phyloP scores from a whole-genome alignment of 2,329 filamentous ascomycete species.

The Fusarium incarnatum region DNA sequence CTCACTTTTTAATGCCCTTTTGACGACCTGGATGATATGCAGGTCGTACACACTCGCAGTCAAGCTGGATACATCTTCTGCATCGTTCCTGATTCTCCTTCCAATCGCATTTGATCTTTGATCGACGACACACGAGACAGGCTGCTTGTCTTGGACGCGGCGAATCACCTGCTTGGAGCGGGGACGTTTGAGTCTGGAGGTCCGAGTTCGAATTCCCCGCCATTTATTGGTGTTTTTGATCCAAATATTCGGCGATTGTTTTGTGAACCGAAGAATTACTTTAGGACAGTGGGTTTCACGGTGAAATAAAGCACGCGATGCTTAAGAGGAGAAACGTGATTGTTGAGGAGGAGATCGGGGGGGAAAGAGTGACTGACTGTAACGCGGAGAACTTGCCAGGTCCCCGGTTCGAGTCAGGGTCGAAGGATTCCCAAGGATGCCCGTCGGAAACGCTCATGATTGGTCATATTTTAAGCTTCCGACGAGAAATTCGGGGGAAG shows the following conservation, averaged over 20 bases:
- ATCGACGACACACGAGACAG: constrained; percentile 72
- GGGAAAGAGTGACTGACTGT: not conserved
- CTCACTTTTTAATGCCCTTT: constrained; percentile 81
- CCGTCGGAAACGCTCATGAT: constrained; percentile 22
- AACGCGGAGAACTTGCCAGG: not conserved
- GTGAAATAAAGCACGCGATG: constrained; percentile 27
- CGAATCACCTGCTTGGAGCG: constrained; percentile 42
- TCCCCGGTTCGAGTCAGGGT: constrained; percentile 6
- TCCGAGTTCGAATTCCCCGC: constrained; percentile 28
- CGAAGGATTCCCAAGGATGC: not conserved
- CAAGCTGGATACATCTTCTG: constrained; percentile 69
- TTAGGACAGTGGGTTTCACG: not conserved
- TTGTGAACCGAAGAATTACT: constrained; percentile 23
- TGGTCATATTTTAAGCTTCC: constrained; percentile 20
- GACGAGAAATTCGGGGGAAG: constrained; percentile 19
- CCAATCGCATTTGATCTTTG: constrained; percentile 76
- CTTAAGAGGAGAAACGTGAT: constrained; percentile 11
- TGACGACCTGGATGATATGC: constrained; percentile 79
- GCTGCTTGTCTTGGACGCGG: constrained; percentile 60
- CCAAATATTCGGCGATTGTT: constrained; percentile 29
- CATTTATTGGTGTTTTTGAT: constrained; percentile 12
- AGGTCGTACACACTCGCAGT: constrained; percentile 73
- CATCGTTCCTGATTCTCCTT: constrained; percentile 64
- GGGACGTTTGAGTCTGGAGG: constrained; percentile 30
- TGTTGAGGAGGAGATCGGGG: not conserved